These are phyloP conservation scores for Apostasia shenzhenica DNA, from an alignment of 106 monocot genomes.

Conservation along the genomic window DNA sequence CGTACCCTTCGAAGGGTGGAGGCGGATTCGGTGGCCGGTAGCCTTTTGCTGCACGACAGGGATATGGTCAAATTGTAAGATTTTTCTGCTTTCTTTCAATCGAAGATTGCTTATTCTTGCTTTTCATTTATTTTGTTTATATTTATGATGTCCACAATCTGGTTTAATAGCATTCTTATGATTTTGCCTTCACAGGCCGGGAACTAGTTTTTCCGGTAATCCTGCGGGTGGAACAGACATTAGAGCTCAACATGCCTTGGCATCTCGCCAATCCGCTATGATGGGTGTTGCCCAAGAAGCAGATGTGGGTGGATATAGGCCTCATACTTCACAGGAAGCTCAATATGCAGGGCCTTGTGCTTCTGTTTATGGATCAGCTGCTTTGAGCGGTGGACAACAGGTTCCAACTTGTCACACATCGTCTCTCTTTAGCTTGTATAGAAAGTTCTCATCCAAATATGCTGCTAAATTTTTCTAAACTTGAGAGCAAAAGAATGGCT, in stretches of 20 bases:
- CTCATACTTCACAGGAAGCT: conserved; percentile 36
- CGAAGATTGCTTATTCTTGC: conserved; percentile 2
- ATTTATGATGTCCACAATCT: neutral
- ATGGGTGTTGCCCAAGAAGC: conserved; percentile 39
- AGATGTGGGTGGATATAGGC: conserved; percentile 47
- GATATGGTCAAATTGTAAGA: conserved; percentile 69
- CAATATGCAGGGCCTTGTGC: conserved; percentile 79
- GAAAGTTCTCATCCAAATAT: neutral
- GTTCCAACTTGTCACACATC: conserved; percentile 6
- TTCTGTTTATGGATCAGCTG: conserved; percentile 62
- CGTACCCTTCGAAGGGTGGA: conserved; percentile 78
- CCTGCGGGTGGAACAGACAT: conserved; percentile 23
- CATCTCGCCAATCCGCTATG: conserved; percentile 29
- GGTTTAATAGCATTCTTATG: neutral
- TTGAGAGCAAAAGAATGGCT: neutral
- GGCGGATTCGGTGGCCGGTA: conserved; percentile 58
- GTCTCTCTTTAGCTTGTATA: neutral
- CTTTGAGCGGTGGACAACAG: conserved; percentile 49
- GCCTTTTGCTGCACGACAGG: conserved; percentile 48
- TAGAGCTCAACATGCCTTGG: conserved; percentile 17
- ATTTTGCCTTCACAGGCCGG: conserved; percentile 14
- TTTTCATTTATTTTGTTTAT: neutral
- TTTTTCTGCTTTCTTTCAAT: neutral
- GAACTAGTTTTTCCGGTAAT: conserved; percentile 24
- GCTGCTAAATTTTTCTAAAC: too few species aligned